Evolutionary conservation across 495 filamentous ascomycete species (phyloP).

Genomic region (Neurospora sp.): DNA sequence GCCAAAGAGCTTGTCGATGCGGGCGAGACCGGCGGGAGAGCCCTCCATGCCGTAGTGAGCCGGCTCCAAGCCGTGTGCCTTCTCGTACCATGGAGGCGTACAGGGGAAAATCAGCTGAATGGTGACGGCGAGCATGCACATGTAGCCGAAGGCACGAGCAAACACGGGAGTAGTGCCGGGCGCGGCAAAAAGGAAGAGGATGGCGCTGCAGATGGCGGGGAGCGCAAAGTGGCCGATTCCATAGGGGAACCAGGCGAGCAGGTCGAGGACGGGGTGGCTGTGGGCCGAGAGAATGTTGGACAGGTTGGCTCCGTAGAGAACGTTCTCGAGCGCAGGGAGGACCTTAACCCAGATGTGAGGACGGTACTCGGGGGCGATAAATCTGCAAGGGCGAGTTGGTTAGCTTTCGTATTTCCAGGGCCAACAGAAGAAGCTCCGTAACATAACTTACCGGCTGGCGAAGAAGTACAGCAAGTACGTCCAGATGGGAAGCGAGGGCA

Average conservation of each 20-base stretch:
- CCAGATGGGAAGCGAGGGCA: constrained; percentile 76
- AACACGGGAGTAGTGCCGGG: constrained; percentile 80
- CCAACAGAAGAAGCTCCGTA: neutral
- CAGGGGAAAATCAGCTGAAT: constrained; percentile 88
- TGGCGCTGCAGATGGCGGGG: constrained; percentile 60
- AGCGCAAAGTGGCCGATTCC: constrained; percentile 80
- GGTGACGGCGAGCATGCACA: constrained; percentile 75
- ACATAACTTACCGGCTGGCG: constrained; percentile 65
- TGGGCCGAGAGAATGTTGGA: constrained; percentile 91
- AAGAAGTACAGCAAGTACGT: constrained; percentile 85
- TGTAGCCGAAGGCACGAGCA: constrained; percentile 78
- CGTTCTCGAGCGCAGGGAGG: constrained; percentile 90
- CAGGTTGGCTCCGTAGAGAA: constrained; percentile 90
- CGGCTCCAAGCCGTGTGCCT: constrained; percentile 70
- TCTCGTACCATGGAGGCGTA: constrained; percentile 94
- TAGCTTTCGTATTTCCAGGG: neutral
- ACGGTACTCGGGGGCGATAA: constrained; percentile 74
- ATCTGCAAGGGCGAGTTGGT: constrained; percentile 26
- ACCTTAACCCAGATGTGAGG: constrained; percentile 92
- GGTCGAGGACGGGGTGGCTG: constrained; percentile 65
- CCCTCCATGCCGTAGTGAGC: constrained; percentile 87
- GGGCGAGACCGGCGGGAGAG: constrained; percentile 75
- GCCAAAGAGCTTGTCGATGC: constrained; percentile 82
- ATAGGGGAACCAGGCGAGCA: constrained; percentile 91
- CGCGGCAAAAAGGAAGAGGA: constrained; percentile 80